Base-by-base conservation (phyloP, 129 eudicot species). In the Flaveria brownii region DNA sequence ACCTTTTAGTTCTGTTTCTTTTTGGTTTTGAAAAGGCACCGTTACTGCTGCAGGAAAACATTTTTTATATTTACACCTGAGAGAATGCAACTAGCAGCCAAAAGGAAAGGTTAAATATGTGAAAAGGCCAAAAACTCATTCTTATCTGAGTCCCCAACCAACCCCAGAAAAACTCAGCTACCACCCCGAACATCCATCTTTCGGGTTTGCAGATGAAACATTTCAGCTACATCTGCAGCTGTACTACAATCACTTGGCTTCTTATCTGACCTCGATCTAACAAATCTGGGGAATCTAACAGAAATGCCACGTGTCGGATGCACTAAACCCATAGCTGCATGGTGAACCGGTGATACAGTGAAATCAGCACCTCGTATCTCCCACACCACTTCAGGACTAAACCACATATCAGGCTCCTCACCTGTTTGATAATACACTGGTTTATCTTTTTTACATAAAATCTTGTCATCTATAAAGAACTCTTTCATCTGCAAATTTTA, bases 341-440 rank as follows among this genome's bases (percentile, higher is more conserved):
- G 92, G 78, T 94, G 97, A 71, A 84, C 97, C 11, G 97, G 98
- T 2, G 98, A 94, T 25, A 94, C 82, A 3, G 92, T 88, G 73
- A 94, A 86, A 78, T 94, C 97, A 2, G 98, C 97, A 61, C 98
- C 97, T 63, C 83, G 90, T 73, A 94, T 88, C 77, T 84, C 96
- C 98, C 98, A 94, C 13, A 88, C 98, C 60, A 91, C 69, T 71
- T 91, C 93, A 0, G 98, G 89, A 26, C 79, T 77, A 77, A 94
- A 91, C 98, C 98, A 94, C 93, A 91, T 82, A 83, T 91, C 93
- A 30, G 98, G 88, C 79, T 79, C 88, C 85, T 94, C 98, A 0
- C 83, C 85, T 1, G 96, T 94, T 83, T 83, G 91, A 77, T 91
- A 94, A 61, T 94, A 88, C 36, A 82, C 73, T 36, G 98, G 98